These are phyloP conservation scores for Protea cynaroides DNA, from an alignment of 164 flowering plant species.

Conservation along the genomic window DNA sequence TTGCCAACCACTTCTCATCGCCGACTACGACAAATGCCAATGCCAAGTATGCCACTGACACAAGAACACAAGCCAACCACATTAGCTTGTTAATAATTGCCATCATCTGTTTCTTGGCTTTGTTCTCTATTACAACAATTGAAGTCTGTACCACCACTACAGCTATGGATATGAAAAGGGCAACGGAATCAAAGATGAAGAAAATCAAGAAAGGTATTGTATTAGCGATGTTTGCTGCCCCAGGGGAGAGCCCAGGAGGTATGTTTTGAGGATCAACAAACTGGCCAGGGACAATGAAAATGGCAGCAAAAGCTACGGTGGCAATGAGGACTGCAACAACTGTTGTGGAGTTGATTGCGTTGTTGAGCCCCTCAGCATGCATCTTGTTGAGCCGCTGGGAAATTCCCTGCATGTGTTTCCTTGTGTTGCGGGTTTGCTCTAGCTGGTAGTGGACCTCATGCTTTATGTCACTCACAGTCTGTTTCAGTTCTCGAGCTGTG, in stretches of 20 bases:
- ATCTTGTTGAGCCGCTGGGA: slow-evolving; percentile 76
- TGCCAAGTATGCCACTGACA: slow-evolving; percentile 78
- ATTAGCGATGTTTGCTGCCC: slow-evolving; percentile 75
- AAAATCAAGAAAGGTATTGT: slow-evolving; percentile 56
- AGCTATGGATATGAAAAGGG: slow-evolving; percentile 75
- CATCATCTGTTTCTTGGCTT: slow-evolving; percentile 95
- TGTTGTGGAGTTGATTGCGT: slow-evolving; percentile 93
- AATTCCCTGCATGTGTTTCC: slow-evolving; percentile 74
- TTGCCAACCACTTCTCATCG: slow-evolving; percentile 63
- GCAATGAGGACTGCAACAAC: slow-evolving; percentile 97
- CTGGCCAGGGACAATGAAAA: slow-evolving; percentile 90
- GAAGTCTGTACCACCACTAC: slow-evolving; percentile 90
- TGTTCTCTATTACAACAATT: slow-evolving; percentile 86
- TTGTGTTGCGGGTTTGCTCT: slow-evolving; percentile 82
- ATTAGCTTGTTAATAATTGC: slow-evolving; percentile 89
- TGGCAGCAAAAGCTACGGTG: slow-evolving; percentile 95
- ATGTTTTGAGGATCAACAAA: slow-evolving; percentile 47
- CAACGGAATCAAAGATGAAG: slow-evolving; percentile 79
- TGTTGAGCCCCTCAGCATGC: slow-evolving; percentile 92
- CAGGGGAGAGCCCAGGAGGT: slow-evolving; percentile 45
- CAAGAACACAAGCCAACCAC: slow-evolving; percentile 91
- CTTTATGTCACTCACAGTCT: slow-evolving; percentile 93
- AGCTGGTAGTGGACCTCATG: slow-evolving; percentile 89
- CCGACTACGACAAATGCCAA: slow-evolving; percentile 82
- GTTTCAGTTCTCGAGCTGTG: slow-evolving; percentile 74